phyloP scores from a whole-genome alignment of 176 grass and related monocot species.

The Bothriochloa decipiens region DNA sequence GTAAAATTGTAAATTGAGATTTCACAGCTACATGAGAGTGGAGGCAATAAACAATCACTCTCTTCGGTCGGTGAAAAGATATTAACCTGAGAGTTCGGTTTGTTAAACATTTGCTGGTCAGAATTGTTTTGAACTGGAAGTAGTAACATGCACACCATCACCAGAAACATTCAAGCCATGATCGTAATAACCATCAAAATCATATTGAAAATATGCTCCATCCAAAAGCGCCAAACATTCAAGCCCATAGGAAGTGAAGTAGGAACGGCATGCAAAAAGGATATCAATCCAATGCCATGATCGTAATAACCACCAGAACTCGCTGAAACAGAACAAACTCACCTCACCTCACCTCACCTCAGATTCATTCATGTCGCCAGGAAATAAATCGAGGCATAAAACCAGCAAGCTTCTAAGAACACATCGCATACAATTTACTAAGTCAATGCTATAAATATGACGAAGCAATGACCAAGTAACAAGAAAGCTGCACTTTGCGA shows the following conservation, averaged over 20 bases:
- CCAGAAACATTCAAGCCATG: too few relatives aligned
- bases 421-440: neutral
- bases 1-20: neutral
- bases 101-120: neutral
- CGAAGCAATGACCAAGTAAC: neutral
- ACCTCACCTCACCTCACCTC: neutral
- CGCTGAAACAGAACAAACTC: neutral
- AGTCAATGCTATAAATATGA: constrained; percentile 18
- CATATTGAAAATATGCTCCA: neutral
- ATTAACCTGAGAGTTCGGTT: too few relatives aligned
- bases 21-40: neutral
- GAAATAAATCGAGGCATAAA: neutral
- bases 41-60: neutral
- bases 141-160: neutral
- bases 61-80: neutral
- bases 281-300: neutral
- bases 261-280: neutral
- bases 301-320: neutral
- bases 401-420: neutral
- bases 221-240: neutral
- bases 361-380: neutral
- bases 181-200: too few relatives aligned
- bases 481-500: neutral
- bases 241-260: neutral
- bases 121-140: neutral